Evolutionary conservation across 1,284 basidiomycete species (phyloP).

Genomic region (Meira miltonrushii): DNA sequence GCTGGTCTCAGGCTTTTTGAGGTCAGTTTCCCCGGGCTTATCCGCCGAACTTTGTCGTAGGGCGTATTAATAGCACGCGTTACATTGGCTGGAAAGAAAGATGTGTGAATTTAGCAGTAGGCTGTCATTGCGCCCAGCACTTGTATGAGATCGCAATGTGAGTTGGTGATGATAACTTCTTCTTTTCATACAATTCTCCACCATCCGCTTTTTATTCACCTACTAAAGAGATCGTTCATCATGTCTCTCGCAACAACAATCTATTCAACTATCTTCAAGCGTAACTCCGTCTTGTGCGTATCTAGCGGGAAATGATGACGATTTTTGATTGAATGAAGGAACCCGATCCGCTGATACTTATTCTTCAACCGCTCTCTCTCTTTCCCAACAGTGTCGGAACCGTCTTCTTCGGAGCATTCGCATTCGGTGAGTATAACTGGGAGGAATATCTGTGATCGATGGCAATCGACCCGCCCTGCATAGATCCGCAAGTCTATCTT

Average conservation of each 20-base stretch:
- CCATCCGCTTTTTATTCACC: background rate
- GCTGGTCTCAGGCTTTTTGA: no score
- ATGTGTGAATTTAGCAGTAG: no score
- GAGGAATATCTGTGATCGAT: background rate
- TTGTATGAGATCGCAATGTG: no score
- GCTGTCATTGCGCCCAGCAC: no score
- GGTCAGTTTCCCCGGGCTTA: no score
- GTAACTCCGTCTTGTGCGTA: slow-evolving; percentile 47
- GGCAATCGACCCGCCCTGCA: no score
- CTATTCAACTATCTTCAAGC: slow-evolving; percentile 47
- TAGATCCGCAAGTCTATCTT: no score
- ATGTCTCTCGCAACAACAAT: slow-evolving; percentile 37
- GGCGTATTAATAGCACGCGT: no score
- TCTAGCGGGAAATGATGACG: no score
- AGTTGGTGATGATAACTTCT: background rate
- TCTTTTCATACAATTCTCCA: background rate
- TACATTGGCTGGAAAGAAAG: no score
- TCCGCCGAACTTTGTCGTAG: no score
- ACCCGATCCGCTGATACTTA: slow-evolving; percentile 2
- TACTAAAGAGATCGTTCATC: background rate
- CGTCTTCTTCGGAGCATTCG: slow-evolving; percentile 65
- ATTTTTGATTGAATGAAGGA: no score
- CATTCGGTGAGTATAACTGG: slow-evolving; percentile 61
- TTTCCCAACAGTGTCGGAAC: slow-evolving; percentile 26
- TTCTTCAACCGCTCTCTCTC: background rate